Evolutionary conservation across 768 basidiomycete species (phyloP).

Genomic region (Hygrocybe punicea): DNA sequence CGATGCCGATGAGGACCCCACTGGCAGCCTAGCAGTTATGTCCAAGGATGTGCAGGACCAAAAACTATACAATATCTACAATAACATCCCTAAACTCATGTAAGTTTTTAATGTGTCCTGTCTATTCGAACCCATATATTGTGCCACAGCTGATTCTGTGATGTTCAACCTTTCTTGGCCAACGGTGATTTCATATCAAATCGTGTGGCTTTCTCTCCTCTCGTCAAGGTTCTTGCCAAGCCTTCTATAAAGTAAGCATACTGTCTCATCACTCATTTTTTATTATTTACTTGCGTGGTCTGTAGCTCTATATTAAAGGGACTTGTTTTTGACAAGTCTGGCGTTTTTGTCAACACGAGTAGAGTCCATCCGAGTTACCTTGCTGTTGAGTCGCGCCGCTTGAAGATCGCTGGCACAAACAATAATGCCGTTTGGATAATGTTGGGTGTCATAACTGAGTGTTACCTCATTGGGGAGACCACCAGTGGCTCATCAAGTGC

Average conservation of each 20-base stretch:
- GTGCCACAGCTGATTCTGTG: background rate
- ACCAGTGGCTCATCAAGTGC: background rate
- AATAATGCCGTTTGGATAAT: conserved; percentile 1
- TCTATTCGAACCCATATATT: too few species aligned
- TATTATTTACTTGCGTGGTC: background rate
- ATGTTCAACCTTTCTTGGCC: background rate
- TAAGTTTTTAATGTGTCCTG: too few species aligned
- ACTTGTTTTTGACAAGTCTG: background rate
- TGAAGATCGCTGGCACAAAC: background rate
- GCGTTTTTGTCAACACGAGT: conserved; percentile 1
- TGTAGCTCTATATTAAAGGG: background rate
- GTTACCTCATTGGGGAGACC: background rate
- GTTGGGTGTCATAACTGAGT: conserved; percentile 9
- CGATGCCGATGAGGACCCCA: too few species aligned
- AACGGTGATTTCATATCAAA: background rate
- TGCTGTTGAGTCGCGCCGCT: background rate
- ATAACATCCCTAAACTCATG: too few species aligned
- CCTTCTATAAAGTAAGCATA: background rate
- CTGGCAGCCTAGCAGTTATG: too few species aligned
- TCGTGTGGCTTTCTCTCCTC: background rate
- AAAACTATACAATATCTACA: too few species aligned
- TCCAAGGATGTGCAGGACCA: too few species aligned
- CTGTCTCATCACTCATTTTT: background rate
- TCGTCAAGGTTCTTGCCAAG: background rate
- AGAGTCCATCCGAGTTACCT: conserved; percentile 1